Evolutionary conservation across 2,329 filamentous ascomycete genomes (phyloP).

Genomic region (Colletotrichum karsti): DNA sequence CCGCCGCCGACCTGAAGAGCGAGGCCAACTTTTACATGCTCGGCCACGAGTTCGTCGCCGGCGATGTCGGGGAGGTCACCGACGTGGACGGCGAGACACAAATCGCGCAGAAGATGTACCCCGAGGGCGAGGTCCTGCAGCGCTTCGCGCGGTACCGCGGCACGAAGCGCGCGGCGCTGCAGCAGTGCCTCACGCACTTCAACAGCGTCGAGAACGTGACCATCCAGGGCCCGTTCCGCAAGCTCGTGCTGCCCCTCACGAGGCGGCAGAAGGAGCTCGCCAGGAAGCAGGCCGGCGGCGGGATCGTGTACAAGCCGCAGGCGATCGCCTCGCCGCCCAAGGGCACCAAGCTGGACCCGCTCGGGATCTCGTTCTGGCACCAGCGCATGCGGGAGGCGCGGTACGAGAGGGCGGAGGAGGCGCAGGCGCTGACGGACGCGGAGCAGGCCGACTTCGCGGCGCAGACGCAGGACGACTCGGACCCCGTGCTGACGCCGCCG

Average conservation of each 20-base stretch:
- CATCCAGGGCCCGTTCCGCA: constrained; percentile 45
- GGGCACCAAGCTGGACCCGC: constrained; percentile 36
- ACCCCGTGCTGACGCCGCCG: constrained; percentile 32
- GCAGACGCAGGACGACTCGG: background rate
- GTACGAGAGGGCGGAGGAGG: constrained; percentile 32
- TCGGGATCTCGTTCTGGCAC: constrained; percentile 39
- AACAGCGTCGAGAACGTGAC: constrained; percentile 45
- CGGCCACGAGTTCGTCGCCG: constrained; percentile 12
- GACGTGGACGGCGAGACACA: background rate
- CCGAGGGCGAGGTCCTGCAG: constrained; percentile 32
- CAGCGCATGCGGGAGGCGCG: constrained; percentile 33
- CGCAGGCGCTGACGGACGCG: constrained; percentile 34
- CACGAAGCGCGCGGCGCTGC: constrained; percentile 53
- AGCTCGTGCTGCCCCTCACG: constrained; percentile 45
- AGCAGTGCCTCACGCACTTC: constrained; percentile 49
- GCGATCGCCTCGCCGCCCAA: constrained; percentile 12
- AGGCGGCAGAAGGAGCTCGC: constrained; percentile 31
- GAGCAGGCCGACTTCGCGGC: constrained; percentile 21
- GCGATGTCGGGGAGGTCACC: constrained; percentile 30
- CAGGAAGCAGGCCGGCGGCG: background rate
- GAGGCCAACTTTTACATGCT: constrained; percentile 29
- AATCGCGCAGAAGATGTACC: background rate
- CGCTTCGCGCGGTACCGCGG: constrained; percentile 48
- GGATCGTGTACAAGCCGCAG: constrained; percentile 25
- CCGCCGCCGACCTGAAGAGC: constrained; percentile 4